A percentile compares a stretch with the other conserved stretches of the same genome.
Evolutionary conservation across 2,329 filamentous ascomycete genomes (phyloP).

Genomic region (Fusarium oligoseptatum): DNA sequence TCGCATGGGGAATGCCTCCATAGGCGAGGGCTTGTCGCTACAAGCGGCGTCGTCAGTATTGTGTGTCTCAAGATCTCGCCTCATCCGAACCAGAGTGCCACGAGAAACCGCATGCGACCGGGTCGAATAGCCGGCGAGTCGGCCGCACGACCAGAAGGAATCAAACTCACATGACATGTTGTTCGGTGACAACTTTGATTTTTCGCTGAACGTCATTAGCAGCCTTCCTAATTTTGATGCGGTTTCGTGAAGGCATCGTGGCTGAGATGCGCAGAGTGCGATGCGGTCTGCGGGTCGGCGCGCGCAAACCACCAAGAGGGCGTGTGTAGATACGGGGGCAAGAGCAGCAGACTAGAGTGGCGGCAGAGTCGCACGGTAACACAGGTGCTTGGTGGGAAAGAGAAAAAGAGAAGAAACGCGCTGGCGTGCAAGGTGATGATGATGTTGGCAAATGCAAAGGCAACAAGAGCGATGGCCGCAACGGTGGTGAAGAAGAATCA

Average conservation of each 20-base stretch:
- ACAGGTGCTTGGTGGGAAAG: conserved; percentile 7
- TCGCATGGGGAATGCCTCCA: conserved; percentile 92
- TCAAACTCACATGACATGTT: conserved; percentile 82
- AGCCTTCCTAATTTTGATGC: conserved; percentile 13
- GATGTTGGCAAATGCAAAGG: conserved; percentile 3
- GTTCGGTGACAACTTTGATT: conserved; percentile 93
- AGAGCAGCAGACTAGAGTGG: not conserved
- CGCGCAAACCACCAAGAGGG: not conserved
- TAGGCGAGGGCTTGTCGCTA: conserved; percentile 79
- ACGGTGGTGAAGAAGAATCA: conserved; percentile 10
- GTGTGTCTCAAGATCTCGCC: not conserved
- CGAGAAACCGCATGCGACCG: not conserved
- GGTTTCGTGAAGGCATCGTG: conserved; percentile 34
- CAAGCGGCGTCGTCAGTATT: conserved; percentile 12
- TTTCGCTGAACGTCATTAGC: conserved; percentile 75
- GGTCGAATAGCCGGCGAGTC: not conserved
- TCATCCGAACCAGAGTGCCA: not conserved
- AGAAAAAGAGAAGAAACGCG: not conserved
- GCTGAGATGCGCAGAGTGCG: not conserved
- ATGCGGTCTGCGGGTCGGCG: conserved; percentile 7
- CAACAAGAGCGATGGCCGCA: not conserved
- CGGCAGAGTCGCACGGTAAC: conserved; percentile 18
- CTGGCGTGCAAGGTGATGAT: conserved; percentile 12
- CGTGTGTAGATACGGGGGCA: conserved; percentile 12
- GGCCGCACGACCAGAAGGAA: conserved; percentile 8